Evolutionary conservation across 208 protist genomes (phyloP), one percentile per base, ranked within the genome.

Genomic region (Acanthamoeba lenticulata): DNA sequence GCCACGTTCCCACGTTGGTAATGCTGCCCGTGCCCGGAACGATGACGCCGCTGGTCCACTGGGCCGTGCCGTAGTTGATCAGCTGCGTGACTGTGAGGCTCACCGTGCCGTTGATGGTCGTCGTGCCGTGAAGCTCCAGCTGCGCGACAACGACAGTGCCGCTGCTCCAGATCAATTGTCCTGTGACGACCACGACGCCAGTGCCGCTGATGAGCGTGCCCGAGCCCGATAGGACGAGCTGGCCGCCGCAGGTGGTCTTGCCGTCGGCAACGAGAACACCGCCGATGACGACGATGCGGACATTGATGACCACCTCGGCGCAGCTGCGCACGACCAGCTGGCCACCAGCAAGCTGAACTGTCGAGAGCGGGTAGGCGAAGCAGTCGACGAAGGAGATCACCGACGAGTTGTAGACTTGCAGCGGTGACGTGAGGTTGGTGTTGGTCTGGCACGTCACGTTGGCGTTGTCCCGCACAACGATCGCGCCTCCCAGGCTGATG

Each of bases 391-490:
- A 79, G 9, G 67, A 45, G 11, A 79, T 32, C 29, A 79, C 36
- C n/a, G n/a, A n/a, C 67, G 36, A 45, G 83, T 90, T 45, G 55
- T 69, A 90, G 4, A 90, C 40, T 34, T 90, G 83, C 40, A 90
- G 55, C n/a, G 24, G 44, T 9, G 27, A n/a, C n/a, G 85, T 47
- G 27, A 24, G 11, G 44, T 67, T 91, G 85, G 38, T 45, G 52
- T 45, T 91, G 34, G 40, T 27, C 29, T 69, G 85, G 85, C 85
- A 29, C 36, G 52, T 72, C 62, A 91, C 57, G 62, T 65, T 91
- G 85, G 85, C 85, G 85, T 21, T 91, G 85, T 91, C 85, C 34
- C 32, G 52, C 21, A 91, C 52, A 17, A 74, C 38, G 62, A 91
- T 91, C 6, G 52, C 13, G 55, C 85, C 85, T 21, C 85, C 55